A percentile compares a stretch with the other conserved stretches of the same genome.
These are phyloP conservation scores for Suhomyces tanzawaensis DNA, from an alignment of 805 yeast species.

Conservation along the genomic window DNA sequence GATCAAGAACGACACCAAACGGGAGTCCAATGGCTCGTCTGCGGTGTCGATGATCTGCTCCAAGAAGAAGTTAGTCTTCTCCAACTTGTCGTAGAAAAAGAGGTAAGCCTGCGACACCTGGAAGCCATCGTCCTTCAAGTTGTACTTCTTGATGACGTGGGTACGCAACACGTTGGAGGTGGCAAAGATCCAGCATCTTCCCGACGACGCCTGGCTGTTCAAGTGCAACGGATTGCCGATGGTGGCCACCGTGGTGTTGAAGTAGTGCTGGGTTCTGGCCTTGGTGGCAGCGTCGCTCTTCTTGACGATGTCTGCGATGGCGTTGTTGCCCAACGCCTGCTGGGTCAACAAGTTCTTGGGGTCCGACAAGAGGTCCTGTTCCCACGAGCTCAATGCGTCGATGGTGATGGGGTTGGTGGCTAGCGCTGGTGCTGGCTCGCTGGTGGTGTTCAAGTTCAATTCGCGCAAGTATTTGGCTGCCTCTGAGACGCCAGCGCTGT, in stretches of 20 bases:
- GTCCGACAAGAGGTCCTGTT: constrained; percentile 40
- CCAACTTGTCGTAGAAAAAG: constrained; percentile 83
- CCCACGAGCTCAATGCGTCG: constrained; percentile 36
- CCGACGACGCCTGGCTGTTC: constrained; percentile 67
- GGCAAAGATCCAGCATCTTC: constrained; percentile 90
- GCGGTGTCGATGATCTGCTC: constrained; percentile 74
- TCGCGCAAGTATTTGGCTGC: constrained; percentile 13
- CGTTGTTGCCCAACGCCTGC: constrained; percentile 51
- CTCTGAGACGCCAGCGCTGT: constrained; percentile 1
- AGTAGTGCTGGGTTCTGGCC: constrained; percentile 31
- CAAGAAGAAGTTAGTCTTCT: constrained; percentile 76
- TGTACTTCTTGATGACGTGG: constrained; percentile 57
- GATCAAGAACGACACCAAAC: constrained; percentile 65
- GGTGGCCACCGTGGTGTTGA: constrained; percentile 35
- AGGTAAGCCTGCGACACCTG: constrained; percentile 77
- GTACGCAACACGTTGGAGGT: constrained; percentile 71
- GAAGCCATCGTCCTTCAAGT: constrained; percentile 51
- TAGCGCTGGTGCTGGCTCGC: constrained; percentile 1
- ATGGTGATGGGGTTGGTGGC: constrained; percentile 18
- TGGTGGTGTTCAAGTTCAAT: constrained; percentile 10
- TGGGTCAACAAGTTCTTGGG: constrained; percentile 53
- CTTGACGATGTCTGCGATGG: constrained; percentile 42
- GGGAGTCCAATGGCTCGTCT: constrained; percentile 62
- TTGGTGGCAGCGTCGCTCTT: constrained; percentile 22
- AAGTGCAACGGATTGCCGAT: constrained; percentile 35